These are phyloP conservation scores for Suillus hirtellus DNA, from an alignment of 768 basidiomycete genomes.

Conservation along the genomic window DNA sequence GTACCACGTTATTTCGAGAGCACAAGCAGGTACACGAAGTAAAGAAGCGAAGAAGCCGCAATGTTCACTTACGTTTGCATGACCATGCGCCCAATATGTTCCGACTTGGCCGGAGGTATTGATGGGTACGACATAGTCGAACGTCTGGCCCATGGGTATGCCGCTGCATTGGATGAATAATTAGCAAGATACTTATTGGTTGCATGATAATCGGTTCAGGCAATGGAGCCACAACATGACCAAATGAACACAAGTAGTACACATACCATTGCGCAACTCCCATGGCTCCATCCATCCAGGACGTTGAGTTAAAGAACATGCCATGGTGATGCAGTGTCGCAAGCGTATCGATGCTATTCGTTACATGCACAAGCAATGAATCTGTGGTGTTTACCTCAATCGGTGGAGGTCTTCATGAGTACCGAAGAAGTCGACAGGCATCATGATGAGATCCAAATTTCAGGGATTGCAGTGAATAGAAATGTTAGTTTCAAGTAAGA, in stretches of 20 bases:
- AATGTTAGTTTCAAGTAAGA: background rate
- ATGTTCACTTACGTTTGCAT: constrained; percentile 46
- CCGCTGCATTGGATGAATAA: constrained; percentile 47
- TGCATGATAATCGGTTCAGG: background rate
- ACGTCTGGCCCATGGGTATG: constrained; percentile 70
- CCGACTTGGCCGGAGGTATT: constrained; percentile 71
- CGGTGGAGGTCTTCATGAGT: constrained; percentile 67
- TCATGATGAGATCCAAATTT: background rate
- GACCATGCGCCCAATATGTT: constrained; percentile 81
- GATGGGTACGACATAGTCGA: constrained; percentile 75
- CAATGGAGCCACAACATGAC: background rate
- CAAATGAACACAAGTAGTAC: background rate
- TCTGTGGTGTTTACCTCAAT: constrained; percentile 73
- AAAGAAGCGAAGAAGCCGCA: background rate
- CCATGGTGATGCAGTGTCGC: constrained; percentile 90
- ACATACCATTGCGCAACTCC: constrained; percentile 81
- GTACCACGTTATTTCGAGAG: background rate
- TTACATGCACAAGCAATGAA: constrained; percentile 73
- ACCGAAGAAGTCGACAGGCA: background rate
- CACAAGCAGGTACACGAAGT: background rate
- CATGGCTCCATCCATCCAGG: constrained; percentile 89
- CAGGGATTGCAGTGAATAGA: background rate
- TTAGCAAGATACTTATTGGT: background rate
- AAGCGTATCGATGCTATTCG: constrained; percentile 66
- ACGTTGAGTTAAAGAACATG: constrained; percentile 87